Evolutionary conservation across 257 asterid species (phyloP), one percentile per base, ranked within the genome.

Genomic region (Ajuga chamaepitys): DNA sequence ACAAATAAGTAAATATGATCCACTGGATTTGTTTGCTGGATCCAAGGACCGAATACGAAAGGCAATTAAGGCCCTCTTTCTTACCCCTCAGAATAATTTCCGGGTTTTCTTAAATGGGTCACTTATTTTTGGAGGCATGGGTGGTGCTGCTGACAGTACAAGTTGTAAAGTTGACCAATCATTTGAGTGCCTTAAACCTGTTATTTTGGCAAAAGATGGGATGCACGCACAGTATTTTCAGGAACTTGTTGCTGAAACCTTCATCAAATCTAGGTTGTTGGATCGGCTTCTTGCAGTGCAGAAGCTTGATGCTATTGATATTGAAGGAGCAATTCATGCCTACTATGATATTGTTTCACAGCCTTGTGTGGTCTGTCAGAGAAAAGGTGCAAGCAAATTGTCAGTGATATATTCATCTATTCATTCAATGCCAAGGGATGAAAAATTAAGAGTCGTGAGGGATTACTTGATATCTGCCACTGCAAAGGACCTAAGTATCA

Each of bases 321-420:
- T 90, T 42, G 99, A 94, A 83, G 99, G 96, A 30, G 95, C 95
- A 30, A 88, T 90, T 77, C 99, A 94, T 77, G 90, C 85, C 53
- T 94, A 94, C 75, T 90, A 90, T 71, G 83, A 90, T 42, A 22
- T 90, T 56, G 73, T 82, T 64, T 82, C 90, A 67, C 75, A 82
- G 75, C 89, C 91, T 64, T 94, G 99, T 64, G 10, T 8, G 62
- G 86, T 85, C 60, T 94, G 97, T 72, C 77, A 41, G 42, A 67
- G 50, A 63, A 73, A 67, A 66, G 79, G 75, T 72, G 77, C 73
- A 68, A 74, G 65, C 16, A 75, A 72, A 70, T 22, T 64, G 52
- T 70, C 85, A 6, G 74, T 75, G 53, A 85, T 77, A 73, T 83
- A 79, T 67, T 77, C 80, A 48, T 53, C 78, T 12, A 61, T 90